Conservation (phyloP, 164 flowering plant species). For the Tinospora cordifolia region DNA sequence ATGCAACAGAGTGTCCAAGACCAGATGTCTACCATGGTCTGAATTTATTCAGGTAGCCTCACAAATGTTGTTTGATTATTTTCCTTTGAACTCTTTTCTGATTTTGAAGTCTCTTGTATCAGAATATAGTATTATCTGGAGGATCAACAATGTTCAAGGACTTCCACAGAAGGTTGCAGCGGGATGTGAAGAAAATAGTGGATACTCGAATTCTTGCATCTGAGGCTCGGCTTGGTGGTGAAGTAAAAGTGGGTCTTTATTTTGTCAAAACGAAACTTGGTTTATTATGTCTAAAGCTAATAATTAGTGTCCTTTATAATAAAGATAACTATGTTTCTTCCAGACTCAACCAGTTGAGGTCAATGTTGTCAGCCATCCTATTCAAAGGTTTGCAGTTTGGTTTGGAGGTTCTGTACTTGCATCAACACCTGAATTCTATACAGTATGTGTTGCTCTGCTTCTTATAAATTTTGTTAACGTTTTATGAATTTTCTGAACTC, state of each 20-base stretch:
- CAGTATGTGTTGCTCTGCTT: slow-evolving; percentile 38
- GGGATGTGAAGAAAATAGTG: slow-evolving; percentile 93
- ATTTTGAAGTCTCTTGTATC: slow-evolving; percentile 16
- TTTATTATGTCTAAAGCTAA: slow-evolving; percentile 8
- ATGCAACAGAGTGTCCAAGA: neutral
- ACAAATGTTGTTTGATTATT: neutral
- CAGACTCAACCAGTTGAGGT: slow-evolving; percentile 96
- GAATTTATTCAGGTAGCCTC: slow-evolving; percentile 9
- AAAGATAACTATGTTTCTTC: neutral
- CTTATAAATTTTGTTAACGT: neutral
- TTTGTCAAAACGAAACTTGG: neutral
- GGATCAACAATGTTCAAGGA: slow-evolving; percentile 99
- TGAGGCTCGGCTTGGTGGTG: slow-evolving; percentile 68
- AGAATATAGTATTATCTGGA: slow-evolving; percentile 97
- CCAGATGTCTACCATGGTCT: neutral
- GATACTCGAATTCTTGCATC: slow-evolving; percentile 77
- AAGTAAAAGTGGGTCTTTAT: slow-evolving; percentile 52
- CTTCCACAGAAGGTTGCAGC: slow-evolving; percentile 83
- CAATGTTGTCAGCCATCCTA: slow-evolving; percentile 96
- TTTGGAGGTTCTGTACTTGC: slow-evolving; percentile 99
- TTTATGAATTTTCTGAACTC: neutral
- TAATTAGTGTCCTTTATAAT: neutral
- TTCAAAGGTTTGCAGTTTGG: slow-evolving; percentile 98
- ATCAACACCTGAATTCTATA: slow-evolving; percentile 93
- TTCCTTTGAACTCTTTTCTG: neutral